Evolutionary conservation across 495 filamentous ascomycete species (phyloP).

Genomic region (Annulohypoxylon stygium): DNA sequence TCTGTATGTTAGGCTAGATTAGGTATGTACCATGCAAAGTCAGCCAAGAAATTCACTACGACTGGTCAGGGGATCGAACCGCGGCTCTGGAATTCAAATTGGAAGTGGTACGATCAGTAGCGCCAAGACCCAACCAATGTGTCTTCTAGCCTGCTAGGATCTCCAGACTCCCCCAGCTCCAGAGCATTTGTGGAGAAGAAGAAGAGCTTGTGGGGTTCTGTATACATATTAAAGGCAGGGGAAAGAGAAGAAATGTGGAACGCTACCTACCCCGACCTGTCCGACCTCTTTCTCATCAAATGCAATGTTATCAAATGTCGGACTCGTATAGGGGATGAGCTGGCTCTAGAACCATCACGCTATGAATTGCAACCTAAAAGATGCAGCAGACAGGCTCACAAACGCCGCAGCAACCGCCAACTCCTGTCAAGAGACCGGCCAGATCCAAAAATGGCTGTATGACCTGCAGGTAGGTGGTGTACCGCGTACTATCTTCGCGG

Average conservation of each 20-base stretch:
- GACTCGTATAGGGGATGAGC: conserved; percentile 22
- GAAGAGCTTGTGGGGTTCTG: conserved; percentile 18
- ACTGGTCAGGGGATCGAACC: conserved; percentile 32
- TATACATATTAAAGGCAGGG: background rate
- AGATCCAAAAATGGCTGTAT: conserved; percentile 45
- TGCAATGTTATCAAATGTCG: conserved; percentile 25
- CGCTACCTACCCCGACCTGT: conserved; percentile 28
- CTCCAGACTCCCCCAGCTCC: conserved; percentile 20
- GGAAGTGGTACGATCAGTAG: conserved; percentile 5
- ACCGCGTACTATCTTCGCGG: conserved; percentile 5
- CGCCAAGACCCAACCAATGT: conserved; percentile 24
- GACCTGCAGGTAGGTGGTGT: conserved; percentile 38
- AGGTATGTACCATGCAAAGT: background rate
- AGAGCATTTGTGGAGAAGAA: conserved; percentile 22
- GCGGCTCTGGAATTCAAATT: conserved; percentile 27
- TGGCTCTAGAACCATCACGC: background rate
- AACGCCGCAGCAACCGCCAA: conserved; percentile 2
- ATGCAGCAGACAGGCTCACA: conserved; percentile 27
- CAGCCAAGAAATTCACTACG: conserved; percentile 20
- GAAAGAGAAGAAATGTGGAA: conserved; percentile 26
- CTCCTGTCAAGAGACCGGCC: conserved; percentile 30
- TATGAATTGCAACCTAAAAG: conserved; percentile 17
- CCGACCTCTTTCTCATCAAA: conserved; percentile 18
- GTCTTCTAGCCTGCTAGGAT: conserved; percentile 22
- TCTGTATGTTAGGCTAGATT: background rate